Evolutionary conservation across 108 stramenopile species (phyloP).

Genomic region (Nannochloropsis gaditana): DNA sequence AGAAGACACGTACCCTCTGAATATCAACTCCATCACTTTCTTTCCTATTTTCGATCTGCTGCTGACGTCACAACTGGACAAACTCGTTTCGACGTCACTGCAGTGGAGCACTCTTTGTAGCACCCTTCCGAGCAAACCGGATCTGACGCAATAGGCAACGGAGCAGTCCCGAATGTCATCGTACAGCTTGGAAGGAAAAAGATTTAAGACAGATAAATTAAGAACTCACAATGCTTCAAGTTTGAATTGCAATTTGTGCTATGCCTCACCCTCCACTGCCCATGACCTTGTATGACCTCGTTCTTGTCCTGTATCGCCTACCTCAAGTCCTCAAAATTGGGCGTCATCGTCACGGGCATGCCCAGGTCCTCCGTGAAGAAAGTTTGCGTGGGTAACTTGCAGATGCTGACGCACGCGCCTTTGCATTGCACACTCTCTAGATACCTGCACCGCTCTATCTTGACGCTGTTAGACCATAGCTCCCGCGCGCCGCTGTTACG

Average conservation of each 20-base stretch:
- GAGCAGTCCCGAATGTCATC: background rate
- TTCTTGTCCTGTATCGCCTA: background rate
- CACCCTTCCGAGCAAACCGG: background rate
- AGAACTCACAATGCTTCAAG: no score
- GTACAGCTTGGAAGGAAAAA: background rate
- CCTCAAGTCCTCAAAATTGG: slow-evolving; percentile 38
- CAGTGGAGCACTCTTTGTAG: background rate
- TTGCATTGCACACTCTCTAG: slow-evolving; percentile 54
- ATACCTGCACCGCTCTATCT: slow-evolving; percentile 50
- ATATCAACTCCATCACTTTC: no score
- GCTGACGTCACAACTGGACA: background rate
- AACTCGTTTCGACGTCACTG: background rate
- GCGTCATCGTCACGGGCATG: slow-evolving; percentile 39
- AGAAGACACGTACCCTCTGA: no score
- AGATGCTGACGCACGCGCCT: slow-evolving; percentile 53
- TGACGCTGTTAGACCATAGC: slow-evolving; percentile 38
- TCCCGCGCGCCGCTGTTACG: background rate
- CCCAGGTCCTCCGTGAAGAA: slow-evolving; percentile 48
- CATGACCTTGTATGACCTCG: background rate
- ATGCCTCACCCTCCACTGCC: no score
- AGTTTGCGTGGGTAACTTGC: slow-evolving; percentile 51
- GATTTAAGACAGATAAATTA: background rate
- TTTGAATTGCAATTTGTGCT: no score
- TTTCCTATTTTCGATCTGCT: no score
- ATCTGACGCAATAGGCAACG: background rate